Evolutionary conservation across 495 filamentous ascomycete species (phyloP).

Genomic region (Letharia lupina): DNA sequence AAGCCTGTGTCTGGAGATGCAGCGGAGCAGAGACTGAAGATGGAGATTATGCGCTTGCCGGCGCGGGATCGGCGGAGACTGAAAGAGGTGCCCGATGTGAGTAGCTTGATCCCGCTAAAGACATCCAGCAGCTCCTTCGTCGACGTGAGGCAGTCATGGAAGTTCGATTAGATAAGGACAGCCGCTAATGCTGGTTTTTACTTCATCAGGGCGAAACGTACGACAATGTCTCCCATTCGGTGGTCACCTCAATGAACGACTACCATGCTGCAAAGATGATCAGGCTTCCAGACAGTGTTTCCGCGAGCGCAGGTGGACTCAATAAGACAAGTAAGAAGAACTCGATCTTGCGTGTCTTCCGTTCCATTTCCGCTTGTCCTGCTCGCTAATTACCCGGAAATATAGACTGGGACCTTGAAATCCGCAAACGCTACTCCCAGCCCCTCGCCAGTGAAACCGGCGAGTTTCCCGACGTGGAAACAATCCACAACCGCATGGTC

Average conservation of each 20-base stretch:
- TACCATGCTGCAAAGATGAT: conserved; percentile 61
- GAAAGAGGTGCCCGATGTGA: conserved; percentile 64
- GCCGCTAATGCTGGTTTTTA: background rate
- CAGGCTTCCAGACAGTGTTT: conserved; percentile 59
- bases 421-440: conserved; percentile 82
- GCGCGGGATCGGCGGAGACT: conserved; percentile 77
- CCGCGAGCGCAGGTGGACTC: conserved; percentile 73
- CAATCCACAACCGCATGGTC: conserved; percentile 76
- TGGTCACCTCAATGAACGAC: conserved; percentile 57
- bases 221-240: conserved; percentile 32
- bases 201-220: conserved; percentile 53
- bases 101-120: conserved; percentile 10
- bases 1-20: conserved; percentile 81
- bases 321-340: conserved; percentile 74
- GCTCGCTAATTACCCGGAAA: background rate
- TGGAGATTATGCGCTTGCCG: conserved; percentile 87
- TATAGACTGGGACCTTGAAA: conserved; percentile 81
- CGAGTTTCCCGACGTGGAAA: conserved; percentile 79
- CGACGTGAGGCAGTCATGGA: background rate
- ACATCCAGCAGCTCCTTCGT: background rate
- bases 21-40: conserved; percentile 83
- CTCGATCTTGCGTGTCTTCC: background rate
- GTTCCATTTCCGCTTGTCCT: background rate
- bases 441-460: conserved; percentile 81
- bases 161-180: conserved; percentile 2